These are phyloP conservation scores for Nannochloropsis oceanica DNA, from an alignment of 108 stramenopile species.

Conservation along the genomic window DNA sequence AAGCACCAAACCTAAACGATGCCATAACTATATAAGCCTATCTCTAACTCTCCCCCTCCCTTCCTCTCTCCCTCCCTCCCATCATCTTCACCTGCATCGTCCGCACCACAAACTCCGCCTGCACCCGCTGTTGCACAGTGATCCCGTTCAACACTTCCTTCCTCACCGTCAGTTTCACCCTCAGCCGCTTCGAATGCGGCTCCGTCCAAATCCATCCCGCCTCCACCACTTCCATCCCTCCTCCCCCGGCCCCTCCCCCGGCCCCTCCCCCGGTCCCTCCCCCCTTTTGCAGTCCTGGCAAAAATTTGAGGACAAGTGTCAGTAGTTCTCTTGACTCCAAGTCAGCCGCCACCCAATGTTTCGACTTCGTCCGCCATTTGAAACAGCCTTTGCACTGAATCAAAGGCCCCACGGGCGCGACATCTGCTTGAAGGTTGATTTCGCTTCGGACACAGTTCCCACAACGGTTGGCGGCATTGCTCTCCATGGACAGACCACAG, in stretches of 20 bases:
- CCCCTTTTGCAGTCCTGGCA: conserved; percentile 29
- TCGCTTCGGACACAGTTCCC: not conserved
- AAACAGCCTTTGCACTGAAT: conserved; percentile 13
- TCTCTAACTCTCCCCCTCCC: too few relatives aligned
- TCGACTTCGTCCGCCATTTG: conserved; percentile 11
- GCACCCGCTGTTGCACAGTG: conserved; percentile 84
- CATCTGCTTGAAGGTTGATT: not conserved
- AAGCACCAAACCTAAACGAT: not conserved
- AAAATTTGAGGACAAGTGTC: conserved; percentile 68
- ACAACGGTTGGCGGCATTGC: not conserved
- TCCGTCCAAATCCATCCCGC: conserved; percentile 98
- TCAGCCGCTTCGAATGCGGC: conserved; percentile 91
- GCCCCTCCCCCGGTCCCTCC: not conserved
- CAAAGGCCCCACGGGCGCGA: not conserved
- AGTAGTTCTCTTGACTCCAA: conserved; percentile 90
- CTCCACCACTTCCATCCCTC: conserved; percentile 65
- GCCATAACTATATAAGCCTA: not conserved
- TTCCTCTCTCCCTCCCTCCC: not conserved
- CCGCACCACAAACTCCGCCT: conserved; percentile 70
- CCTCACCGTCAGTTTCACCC: conserved; percentile 72
- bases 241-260: not conserved
- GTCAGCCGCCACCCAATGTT: conserved; percentile 68
- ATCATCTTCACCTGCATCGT: conserved; percentile 27
- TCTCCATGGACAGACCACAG: not conserved
- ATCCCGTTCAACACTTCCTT: conserved; percentile 72